A percentile compares a stretch with the other conserved stretches of the same genome.
Conservation (phyloP, 106 monocot species). For the Phalaenopsis equestris region DNA sequence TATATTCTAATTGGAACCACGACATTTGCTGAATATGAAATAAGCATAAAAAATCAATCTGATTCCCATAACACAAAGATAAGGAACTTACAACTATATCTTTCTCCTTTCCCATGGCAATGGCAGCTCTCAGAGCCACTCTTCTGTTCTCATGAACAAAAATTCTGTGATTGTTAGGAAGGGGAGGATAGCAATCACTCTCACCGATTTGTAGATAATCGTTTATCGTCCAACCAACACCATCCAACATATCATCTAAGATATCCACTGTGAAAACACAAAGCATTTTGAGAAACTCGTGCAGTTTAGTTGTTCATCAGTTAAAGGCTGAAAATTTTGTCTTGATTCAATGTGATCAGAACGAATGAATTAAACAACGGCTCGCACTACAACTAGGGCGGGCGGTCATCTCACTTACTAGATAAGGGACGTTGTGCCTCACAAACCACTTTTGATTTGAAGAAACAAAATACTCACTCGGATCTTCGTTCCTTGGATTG, state of each 20-base stretch:
- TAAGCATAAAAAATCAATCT: not conserved
- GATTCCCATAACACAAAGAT: not conserved
- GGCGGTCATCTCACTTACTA: no score
- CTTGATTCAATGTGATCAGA: not conserved
- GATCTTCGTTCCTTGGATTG: constrained; percentile 33
- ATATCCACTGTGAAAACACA: constrained; percentile 15
- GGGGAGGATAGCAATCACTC: constrained; percentile 5
- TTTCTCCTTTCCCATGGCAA: constrained; percentile 31
- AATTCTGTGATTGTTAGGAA: constrained; percentile 19
- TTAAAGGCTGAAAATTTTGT: not conserved
- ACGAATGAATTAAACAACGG: not conserved
- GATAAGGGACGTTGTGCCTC: no score
- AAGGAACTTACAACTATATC: constrained; percentile 32
- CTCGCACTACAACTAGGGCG: no score
- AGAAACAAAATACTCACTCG: constrained; percentile 15
- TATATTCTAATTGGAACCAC: not conserved
- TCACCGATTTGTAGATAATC: constrained; percentile 9
- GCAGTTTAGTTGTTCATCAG: not conserved
- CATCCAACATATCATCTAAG: constrained; percentile 33
- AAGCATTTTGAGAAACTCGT: not conserved
- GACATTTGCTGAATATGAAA: not conserved
- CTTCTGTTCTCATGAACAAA: constrained; percentile 28
- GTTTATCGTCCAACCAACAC: constrained; percentile 23
- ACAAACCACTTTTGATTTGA: no score
- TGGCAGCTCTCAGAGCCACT: constrained; percentile 26